Evolutionary conservation across 495 filamentous ascomycete species (phyloP), one percentile per base, ranked within the genome.

Genomic region (Tuber microsphaerosporum): DNA sequence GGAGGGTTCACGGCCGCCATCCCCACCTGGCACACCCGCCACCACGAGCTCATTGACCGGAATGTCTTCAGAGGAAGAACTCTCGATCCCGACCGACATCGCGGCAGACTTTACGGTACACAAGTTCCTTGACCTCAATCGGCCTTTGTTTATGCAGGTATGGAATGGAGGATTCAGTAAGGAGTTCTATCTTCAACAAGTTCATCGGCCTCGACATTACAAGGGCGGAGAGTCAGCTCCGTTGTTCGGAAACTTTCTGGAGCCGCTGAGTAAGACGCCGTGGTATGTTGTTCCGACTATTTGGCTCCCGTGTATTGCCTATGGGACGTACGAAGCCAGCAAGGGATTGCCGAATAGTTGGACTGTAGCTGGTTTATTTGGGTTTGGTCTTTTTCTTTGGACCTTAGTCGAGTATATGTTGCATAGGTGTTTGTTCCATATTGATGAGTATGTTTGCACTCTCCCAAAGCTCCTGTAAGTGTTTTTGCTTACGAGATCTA

Each of bases 221-320:
- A 94, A 89, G 80, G 93, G 93, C 72, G 95, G 95, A 61, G 89
- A 90, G 75, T 97, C 94, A 8, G 95, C 96, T 44, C 96, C 95
- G 10, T 84, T 99, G 43, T 99, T 99, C 84, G 96, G 96, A 65
- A 99, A 99, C 84, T 95, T 98, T 85, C 87, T 99, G 17, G 96
- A 99, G 84, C 96, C 96, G 10, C 85, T 99, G 41, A 93, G 91
- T 84, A 92, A 94, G 86, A 98, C 96, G 12, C 88, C 94, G 9
- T 98, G 94, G 94, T 98, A 91, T 89, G 82, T 95, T 69, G 87
- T 98, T 20, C 96, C 96, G 17, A 86, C 88, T 0, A 65, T 97
- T 14, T 99, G 96, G 96, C 82, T 94, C n/a, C 96, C 96, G 31
- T 86, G 85, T 17, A 88, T 95, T n/a, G 79, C 85, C 20, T 97